Percentiles rank a stretch among this genome's conserved stretches.
Evolutionary conservation across 176 grass and related monocot genomes (phyloP).

Genomic region (Chloris gayana): DNA sequence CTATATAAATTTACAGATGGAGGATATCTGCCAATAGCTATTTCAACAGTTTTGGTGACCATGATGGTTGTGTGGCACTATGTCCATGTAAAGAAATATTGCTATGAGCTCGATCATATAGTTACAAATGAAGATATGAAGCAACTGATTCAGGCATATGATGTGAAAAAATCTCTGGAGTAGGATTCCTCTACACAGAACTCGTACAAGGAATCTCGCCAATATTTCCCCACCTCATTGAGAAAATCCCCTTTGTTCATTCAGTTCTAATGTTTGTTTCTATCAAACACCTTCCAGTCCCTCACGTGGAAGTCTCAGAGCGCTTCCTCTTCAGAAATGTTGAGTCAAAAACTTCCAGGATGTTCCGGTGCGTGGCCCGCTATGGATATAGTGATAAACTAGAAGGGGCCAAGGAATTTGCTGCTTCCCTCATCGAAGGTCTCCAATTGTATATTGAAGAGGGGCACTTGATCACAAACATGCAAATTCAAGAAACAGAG

Average conservation of each 20-base stretch:
- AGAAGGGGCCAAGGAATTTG: constrained; percentile 61
- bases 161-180: constrained; percentile 49
- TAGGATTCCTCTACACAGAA: constrained; percentile 74
- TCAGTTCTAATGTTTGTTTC: constrained; percentile 68
- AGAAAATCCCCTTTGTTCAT: constrained; percentile 70
- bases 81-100: constrained; percentile 60
- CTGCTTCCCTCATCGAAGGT: constrained; percentile 52
- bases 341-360: constrained; percentile 43
- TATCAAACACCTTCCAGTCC: constrained; percentile 71
- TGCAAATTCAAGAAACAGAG: background rate
- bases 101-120: constrained; percentile 34
- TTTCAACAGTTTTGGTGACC: background rate
- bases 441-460: constrained; percentile 66
- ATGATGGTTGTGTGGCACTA: constrained; percentile 71
- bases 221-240: constrained; percentile 61
- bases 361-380: constrained; percentile 70
- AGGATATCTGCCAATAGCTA: constrained; percentile 45
- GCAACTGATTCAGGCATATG: constrained; percentile 37
- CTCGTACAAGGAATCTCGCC: constrained; percentile 73
- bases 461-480: constrained; percentile 12
- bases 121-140: constrained; percentile 28
- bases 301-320: constrained; percentile 47
- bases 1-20: constrained; percentile 57
- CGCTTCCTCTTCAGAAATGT: constrained; percentile 68
- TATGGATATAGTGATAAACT: constrained; percentile 65